These are phyloP conservation scores for Saccharomycopsis synnaedendra DNA, from an alignment of 805 yeast species.

Conservation along the genomic window DNA sequence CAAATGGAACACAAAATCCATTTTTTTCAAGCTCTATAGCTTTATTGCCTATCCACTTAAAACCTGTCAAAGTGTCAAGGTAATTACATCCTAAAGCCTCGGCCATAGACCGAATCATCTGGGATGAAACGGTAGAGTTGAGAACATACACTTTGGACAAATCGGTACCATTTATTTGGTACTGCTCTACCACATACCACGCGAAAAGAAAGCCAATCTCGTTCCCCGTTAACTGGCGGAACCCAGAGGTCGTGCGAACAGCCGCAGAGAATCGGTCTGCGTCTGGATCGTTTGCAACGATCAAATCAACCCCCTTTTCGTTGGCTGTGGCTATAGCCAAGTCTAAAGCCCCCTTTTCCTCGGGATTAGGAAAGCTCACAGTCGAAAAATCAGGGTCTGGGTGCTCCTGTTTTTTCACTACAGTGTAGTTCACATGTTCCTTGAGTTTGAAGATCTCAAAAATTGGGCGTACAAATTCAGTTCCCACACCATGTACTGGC, in stretches of 20 bases:
- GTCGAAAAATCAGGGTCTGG: slow-evolving; percentile 88
- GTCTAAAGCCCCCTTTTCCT: slow-evolving; percentile 83
- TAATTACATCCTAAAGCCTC: slow-evolving; percentile 44
- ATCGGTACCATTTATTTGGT: slow-evolving; percentile 17
- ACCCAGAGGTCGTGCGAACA: slow-evolving; percentile 34
- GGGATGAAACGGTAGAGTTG: slow-evolving; percentile 90
- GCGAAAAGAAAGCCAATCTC: slow-evolving; percentile 86
- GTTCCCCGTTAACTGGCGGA: slow-evolving; percentile 85
- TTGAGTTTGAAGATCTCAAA: slow-evolving; percentile 5
- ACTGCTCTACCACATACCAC: slow-evolving; percentile 35
- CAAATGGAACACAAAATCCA: slow-evolving; percentile 74
- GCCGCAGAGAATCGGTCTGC: slow-evolving; percentile 92
- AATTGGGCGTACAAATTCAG: slow-evolving; percentile 27
- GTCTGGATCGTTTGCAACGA: slow-evolving; percentile 91
- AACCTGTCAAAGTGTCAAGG: slow-evolving; percentile 85
- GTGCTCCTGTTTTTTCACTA: slow-evolving; percentile 50
- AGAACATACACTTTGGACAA: slow-evolving; percentile 40
- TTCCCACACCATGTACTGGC: slow-evolving; percentile 94
- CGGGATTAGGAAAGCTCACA: slow-evolving; percentile 89
- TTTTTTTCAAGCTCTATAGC: slow-evolving; percentile 58
- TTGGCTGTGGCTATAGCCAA: slow-evolving; percentile 59
- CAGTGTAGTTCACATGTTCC: slow-evolving; percentile 2
- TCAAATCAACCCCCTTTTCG: slow-evolving; percentile 31
- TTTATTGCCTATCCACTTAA: slow-evolving; percentile 93
- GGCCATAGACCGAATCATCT: slow-evolving; percentile 64